These are phyloP conservation scores for Nemania serpens DNA, from an alignment of 2,329 filamentous ascomycete genomes.

Conservation along the genomic window DNA sequence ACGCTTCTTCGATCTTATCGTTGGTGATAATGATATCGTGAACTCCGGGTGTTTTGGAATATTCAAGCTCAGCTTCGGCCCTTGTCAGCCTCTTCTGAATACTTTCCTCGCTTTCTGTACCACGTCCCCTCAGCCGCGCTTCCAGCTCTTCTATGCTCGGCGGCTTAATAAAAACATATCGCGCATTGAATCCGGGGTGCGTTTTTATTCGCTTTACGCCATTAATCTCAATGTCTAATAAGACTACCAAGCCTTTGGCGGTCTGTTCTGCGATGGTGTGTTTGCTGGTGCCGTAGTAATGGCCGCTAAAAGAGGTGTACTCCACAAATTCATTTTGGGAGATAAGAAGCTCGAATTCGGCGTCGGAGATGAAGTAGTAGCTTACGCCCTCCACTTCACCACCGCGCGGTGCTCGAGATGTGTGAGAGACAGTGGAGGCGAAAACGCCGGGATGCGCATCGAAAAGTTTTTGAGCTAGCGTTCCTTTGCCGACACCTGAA, in stretches of 20 bases:
- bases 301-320: constrained; percentile 14
- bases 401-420: constrained; percentile 13
- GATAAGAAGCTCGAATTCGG: constrained; percentile 20
- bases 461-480: constrained; percentile 12
- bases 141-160: constrained; percentile 19
- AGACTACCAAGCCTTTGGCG: constrained; percentile 18
- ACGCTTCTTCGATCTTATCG: constrained; percentile 14
- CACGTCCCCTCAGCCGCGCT: constrained; percentile 15
- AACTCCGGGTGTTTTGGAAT: constrained; percentile 15
- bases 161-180: constrained; percentile 20
- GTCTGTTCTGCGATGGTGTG: constrained; percentile 20
- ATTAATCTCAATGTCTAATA: constrained; percentile 23
- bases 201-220: constrained; percentile 16
- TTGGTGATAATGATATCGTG: constrained; percentile 22
- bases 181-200: constrained; percentile 6
- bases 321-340: constrained; percentile 17
- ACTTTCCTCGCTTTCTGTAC: constrained; percentile 13
- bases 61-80: constrained; percentile 19
- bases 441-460: constrained; percentile 19
- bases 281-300: constrained; percentile 25
- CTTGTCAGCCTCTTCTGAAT: constrained; percentile 17
- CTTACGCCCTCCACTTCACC: constrained; percentile 22
- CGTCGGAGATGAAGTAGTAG: constrained; percentile 17
- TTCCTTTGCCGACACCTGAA: constrained; percentile 25
- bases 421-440: constrained; percentile 21